phyloP scores from a whole-genome alignment of 2,329 filamentous ascomycete species.

The Alternaria atra region DNA sequence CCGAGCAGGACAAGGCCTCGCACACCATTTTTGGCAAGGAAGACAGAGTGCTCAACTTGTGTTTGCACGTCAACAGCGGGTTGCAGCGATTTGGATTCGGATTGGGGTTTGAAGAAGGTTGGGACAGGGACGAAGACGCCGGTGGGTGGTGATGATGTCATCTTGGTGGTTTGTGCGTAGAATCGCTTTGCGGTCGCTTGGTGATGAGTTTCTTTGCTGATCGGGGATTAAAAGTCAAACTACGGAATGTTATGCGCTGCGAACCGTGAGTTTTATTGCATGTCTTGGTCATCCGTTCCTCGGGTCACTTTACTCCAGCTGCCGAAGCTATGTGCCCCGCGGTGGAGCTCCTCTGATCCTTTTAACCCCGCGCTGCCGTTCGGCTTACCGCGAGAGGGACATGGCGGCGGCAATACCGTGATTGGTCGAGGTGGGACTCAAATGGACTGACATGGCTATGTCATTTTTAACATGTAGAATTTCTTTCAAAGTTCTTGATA shows the following conservation, averaged over 20 bases:
- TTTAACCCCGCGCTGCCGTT: constrained; percentile 40
- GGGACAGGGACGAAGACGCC: constrained; percentile 60
- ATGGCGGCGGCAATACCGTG: neutral
- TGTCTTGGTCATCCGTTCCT: constrained; percentile 25
- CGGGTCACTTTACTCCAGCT: constrained; percentile 36
- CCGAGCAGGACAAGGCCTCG: constrained; percentile 70
- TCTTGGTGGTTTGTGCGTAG: constrained; percentile 23
- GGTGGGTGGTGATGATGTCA: constrained; percentile 45
- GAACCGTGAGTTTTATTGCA: constrained; percentile 6
- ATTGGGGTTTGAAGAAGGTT: constrained; percentile 68
- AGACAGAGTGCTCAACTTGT: constrained; percentile 67
- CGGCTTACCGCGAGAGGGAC: constrained; percentile 25
- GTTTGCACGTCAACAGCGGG: constrained; percentile 66
- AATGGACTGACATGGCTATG: neutral
- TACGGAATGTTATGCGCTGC: neutral
- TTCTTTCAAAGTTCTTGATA: neutral
- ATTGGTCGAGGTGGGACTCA: neutral
- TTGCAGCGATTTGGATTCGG: constrained; percentile 57
- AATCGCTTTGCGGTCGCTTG: neutral
- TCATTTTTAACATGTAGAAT: neutral
- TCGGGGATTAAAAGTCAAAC: neutral
- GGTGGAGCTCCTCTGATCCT: constrained; percentile 22
- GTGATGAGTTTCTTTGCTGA: neutral
- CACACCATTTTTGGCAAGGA: constrained; percentile 68
- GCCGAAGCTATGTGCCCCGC: constrained; percentile 38